Percentiles rank a stretch among this genome's conserved stretches.
phyloP scores from a whole-genome alignment of 768 basidiomycete genomes.

The Amanita exitialis region DNA sequence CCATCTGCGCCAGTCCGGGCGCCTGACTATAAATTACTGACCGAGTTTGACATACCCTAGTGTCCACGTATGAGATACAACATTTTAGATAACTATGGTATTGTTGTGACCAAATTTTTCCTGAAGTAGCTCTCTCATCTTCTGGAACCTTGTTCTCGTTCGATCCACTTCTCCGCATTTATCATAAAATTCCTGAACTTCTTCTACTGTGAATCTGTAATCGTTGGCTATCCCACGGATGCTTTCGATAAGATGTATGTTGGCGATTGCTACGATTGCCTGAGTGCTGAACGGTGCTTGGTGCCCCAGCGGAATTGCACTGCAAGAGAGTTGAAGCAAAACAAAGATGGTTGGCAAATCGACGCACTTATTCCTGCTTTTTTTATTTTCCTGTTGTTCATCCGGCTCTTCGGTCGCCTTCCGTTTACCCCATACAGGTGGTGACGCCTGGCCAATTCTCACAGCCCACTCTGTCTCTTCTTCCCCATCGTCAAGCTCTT shows the following conservation, averaged over 20 bases:
- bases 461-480: conserved; percentile 61
- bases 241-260: conserved; percentile 56
- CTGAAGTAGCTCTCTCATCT: conserved; percentile 47
- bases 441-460: conserved; percentile 48
- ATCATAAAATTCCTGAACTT: conserved; percentile 74
- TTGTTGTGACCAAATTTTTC: conserved; percentile 26
- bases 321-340: not conserved
- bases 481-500: conserved; percentile 54
- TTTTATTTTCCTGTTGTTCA: conserved; percentile 21
- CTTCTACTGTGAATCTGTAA: conserved; percentile 62
- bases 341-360: not conserved
- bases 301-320: not conserved
- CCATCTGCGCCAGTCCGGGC: conserved; percentile 73
- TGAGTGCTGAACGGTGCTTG: conserved; percentile 17
- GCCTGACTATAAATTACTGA: conserved; percentile 55
- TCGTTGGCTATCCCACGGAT: conserved; percentile 60
- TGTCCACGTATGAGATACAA: not conserved
- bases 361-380: conserved; percentile 36
- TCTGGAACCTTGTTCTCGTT: conserved; percentile 55
- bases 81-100: not conserved
- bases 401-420: conserved; percentile 31
- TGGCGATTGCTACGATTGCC: conserved; percentile 25
- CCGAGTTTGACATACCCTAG: conserved; percentile 45
- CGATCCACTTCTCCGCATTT: conserved; percentile 60
- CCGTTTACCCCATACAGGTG: conserved; percentile 64